Base-by-base conservation (phyloP, 139 green algal genomes). In the Ettlia oleoabundans region DNA sequence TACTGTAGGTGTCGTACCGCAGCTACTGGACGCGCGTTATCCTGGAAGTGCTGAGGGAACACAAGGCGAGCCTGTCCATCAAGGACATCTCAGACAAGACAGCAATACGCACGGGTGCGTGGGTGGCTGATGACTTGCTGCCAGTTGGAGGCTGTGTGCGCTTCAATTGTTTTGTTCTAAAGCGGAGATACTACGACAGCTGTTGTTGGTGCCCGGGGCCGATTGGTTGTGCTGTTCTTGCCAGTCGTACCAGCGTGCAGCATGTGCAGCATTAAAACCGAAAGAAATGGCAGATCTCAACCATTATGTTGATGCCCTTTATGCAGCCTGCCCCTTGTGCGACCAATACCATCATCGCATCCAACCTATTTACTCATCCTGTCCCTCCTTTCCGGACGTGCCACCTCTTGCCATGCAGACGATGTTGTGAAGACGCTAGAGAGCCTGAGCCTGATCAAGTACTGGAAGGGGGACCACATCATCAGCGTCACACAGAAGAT, bases 21-120 rank as follows among this genome's bases (percentile, higher is more conserved):
- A 89, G 89, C 38, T 99, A 99, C 90, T 99, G 97, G 97, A 97
- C 93, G 32, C 89, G 97, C 13, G 90, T 94, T 71, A 89, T 99
- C 81, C 89, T 99, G 51, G 85, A 94, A 37, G 89, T 97, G 65
- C 84, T 99, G 43, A 88, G 89, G 22, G 89, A 96, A 3, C 86
- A 93, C 70, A 90, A 90, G 47, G 86, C 87, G 38, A 90, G 65
- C 65, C 86, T 99, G 33, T 94, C 84, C 70, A 96, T 99, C 83
- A 98, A 98, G 75, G 75, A 81, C 75, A 81, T 81, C 75, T 42
- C 24, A 4, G 75, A 81, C 33, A 42, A 15, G 40, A 81, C 75
- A 0, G 75, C 75, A 28, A 81, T 81, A n/a, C 75, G 75, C 75
- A 81, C 75, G 2, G 73, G 73, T 80, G 73, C 15, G 53, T 37